Percentiles rank a stretch among this genome's conserved stretches.
phyloP scores from a whole-genome alignment of 2,329 filamentous ascomycete species.

The Cryphonectria radicalis region DNA sequence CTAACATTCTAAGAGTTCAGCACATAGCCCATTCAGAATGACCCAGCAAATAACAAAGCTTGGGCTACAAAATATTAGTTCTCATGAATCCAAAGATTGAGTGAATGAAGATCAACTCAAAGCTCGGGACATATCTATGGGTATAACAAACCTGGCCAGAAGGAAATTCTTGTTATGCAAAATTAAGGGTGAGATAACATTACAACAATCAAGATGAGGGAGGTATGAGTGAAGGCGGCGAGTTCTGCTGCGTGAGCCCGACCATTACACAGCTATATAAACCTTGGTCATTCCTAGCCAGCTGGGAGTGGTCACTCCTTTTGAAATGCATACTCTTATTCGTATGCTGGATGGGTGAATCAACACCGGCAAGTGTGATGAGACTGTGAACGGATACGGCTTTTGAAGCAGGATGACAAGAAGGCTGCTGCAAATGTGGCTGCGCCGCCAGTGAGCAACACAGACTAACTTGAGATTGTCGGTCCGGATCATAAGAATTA shows the following conservation, averaged over 20 bases:
- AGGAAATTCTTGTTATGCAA: no score
- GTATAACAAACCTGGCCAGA: no score
- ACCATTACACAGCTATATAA: no score
- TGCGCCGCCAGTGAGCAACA: background rate
- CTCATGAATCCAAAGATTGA: no score
- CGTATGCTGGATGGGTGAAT: background rate
- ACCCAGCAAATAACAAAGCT: no score
- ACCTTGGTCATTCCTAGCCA: no score
- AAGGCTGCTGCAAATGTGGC: constrained; percentile 1
- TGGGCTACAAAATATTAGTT: no score
- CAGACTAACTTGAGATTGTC: constrained; percentile 9
- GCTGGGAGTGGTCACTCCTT: no score
- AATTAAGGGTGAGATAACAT: background rate
- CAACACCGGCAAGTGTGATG: constrained; percentile 6
- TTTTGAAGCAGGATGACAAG: background rate
- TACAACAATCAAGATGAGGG: background rate
- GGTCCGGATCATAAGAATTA: background rate
- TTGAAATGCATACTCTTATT: constrained; percentile 1
- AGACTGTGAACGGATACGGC: constrained; percentile 6
- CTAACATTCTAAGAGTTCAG: no score
- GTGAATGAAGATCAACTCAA: no score
- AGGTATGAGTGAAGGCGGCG: background rate
- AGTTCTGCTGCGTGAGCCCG: background rate
- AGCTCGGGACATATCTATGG: no score
- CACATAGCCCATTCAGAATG: no score